Percentiles rank a stretch among this genome's conserved stretches.
These are phyloP conservation scores for Syzygium aqueum DNA, from an alignment of 345 rosid genomes.

Conservation along the genomic window DNA sequence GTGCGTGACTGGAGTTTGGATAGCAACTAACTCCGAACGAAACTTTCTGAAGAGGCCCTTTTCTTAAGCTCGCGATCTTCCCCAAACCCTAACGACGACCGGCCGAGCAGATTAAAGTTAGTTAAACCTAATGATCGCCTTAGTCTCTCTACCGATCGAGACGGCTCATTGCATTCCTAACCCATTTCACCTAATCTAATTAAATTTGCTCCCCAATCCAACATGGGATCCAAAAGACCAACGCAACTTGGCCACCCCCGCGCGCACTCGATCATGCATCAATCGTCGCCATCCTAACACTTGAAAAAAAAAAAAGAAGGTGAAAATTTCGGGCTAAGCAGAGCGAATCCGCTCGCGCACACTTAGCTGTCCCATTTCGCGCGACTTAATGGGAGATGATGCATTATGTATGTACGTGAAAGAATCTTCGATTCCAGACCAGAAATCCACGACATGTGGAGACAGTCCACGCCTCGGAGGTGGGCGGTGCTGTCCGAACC, in stretches of 20 bases:
- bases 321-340: neutral
- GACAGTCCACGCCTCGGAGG: neutral
- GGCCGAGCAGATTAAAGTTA: neutral
- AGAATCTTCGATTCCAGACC: neutral
- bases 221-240: neutral
- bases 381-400: neutral
- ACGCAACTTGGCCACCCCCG: neutral
- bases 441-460: neutral
- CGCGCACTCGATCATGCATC: neutral
- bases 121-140: neutral
- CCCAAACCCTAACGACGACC: neutral
- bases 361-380: neutral
- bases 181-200: neutral
- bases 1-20: neutral
- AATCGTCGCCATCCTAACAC: neutral
- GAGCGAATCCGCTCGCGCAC: neutral
- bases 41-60: neutral
- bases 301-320: neutral
- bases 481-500: neutral
- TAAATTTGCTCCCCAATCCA: neutral
- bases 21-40: neutral
- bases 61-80: neutral
- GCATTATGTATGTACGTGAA: neutral
- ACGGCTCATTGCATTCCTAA: neutral
- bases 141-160: neutral